Percentiles rank a stretch among this genome's conserved stretches.
Evolutionary conservation across 2,329 filamentous ascomycete genomes (phyloP).

Genomic region (Apiospora pterosperma): DNA sequence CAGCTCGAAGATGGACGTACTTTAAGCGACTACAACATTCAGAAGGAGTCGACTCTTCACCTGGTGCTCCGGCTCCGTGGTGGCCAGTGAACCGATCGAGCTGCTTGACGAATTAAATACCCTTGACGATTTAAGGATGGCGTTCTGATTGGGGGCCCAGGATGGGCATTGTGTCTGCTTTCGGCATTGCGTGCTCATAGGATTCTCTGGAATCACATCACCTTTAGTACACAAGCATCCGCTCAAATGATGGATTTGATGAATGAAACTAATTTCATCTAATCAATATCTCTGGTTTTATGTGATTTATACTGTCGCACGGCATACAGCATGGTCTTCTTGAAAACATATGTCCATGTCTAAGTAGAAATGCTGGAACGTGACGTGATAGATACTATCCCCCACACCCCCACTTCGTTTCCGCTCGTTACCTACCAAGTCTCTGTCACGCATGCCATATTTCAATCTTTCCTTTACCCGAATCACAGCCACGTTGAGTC

Average conservation of each 20-base stretch:
- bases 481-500: background rate
- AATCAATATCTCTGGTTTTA: background rate
- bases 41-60: conserved; percentile 73
- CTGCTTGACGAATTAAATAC: conserved; percentile 6
- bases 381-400: background rate
- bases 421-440: background rate
- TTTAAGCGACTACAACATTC: conserved; percentile 86
- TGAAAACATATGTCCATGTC: no score
- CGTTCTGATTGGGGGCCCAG: background rate
- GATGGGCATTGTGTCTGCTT: background rate
- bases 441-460: background rate
- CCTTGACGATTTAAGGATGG: conserved; percentile 5
- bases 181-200: background rate
- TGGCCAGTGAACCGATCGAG: conserved; percentile 42
- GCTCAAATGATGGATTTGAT: background rate
- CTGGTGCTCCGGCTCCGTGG: conserved; percentile 69
- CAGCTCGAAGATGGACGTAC: conserved; percentile 74
- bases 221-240: background rate
- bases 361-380: background rate
- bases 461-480: background rate
- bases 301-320: background rate
- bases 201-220: background rate
- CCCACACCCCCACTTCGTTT: background rate
- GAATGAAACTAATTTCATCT: background rate
- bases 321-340: background rate